phyloP scores from a whole-genome alignment of 2,329 filamentous ascomycete genomes.

The Aspergillus sp. region DNA sequence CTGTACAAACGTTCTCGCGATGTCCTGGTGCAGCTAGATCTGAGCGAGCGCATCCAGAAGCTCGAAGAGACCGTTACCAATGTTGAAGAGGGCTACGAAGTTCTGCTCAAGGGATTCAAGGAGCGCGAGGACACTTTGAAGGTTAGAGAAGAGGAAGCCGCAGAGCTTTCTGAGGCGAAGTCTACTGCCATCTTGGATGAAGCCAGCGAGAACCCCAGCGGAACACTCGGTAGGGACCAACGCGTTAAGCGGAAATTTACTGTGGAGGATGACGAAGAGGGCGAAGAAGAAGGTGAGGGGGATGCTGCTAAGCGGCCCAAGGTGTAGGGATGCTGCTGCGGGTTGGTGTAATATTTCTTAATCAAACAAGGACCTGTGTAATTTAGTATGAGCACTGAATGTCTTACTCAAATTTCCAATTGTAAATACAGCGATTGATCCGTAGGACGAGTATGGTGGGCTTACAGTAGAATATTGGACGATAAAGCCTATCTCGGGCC shows the following conservation, averaged over 20 bases:
- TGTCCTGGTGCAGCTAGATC: slow-evolving; percentile 52
- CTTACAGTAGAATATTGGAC: not conserved
- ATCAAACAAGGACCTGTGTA: not conserved
- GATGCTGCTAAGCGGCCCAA: slow-evolving; percentile 28
- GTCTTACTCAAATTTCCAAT: not conserved
- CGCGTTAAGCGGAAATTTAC: slow-evolving; percentile 27
- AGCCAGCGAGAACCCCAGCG: slow-evolving; percentile 12
- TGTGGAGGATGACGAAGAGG: slow-evolving; percentile 24
- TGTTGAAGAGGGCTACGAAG: slow-evolving; percentile 54
- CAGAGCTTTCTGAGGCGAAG: slow-evolving; percentile 15
- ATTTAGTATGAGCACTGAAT: slow-evolving; percentile 3
- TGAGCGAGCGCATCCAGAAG: slow-evolving; percentile 51
- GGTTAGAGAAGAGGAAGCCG: slow-evolving; percentile 18
- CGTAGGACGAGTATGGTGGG: too few relatives aligned
- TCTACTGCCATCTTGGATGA: slow-evolving; percentile 23
- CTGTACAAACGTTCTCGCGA: slow-evolving; percentile 57
- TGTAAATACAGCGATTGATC: not conserved
- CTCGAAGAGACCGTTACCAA: slow-evolving; percentile 53
- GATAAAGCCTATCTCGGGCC: slow-evolving; percentile 9
- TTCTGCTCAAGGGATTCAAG: slow-evolving; percentile 42
- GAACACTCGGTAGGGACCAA: slow-evolving; percentile 10
- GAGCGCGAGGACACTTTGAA: slow-evolving; percentile 24
- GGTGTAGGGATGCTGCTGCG: slow-evolving; percentile 12
- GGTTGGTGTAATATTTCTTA: not conserved
- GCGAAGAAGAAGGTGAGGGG: slow-evolving; percentile 14